Evolutionary conservation across 805 yeast genomes (phyloP), one percentile per base, ranked within the genome.

Genomic region (Vanderwaltozyma verrucispora): DNA sequence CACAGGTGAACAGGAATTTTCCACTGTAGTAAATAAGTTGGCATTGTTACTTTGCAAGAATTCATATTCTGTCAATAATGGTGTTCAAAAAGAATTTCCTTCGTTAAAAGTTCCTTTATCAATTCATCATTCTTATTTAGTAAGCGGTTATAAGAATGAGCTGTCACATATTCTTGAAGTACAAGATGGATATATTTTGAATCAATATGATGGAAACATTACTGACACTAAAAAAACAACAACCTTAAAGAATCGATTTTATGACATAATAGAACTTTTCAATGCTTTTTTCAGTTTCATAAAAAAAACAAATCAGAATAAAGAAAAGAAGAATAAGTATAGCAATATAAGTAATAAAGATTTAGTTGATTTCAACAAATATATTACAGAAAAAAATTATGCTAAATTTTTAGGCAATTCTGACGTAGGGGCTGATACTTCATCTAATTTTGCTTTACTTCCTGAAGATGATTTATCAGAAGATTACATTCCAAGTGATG

Each of bases 1-100:
- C 30, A 53, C 55, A 2, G 60, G 59, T 4, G 58, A 54, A 35
- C 57, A 51, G 35, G 59, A 56, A 20, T 53, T 48, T 32, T 46
- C 52, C 10, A 40, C 36, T 16, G 51, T 49, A 8, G 41, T 47
- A 12, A 39, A 39, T 11, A 51, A 48, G 28, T 36, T 51, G 10
- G 50, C 56, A 13, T 32, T 49, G 25, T 27, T 51, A 27, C 40
- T 51, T 16, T 53, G 53, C 33, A 47, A 45, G 34, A 54, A 52
- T n/a, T 39, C 37, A 11, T 48, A 50, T 27, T 36, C 49, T 3
- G 38, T 41, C 31, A 40, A 44, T 20, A 48, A 49, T 18, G 49
- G 56, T 28, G 37, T 56, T n/a, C 50, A 54, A 28, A 51, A 49
- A 35, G 59, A 56, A 34, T 48, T 54, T 23, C 41, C 53, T 1